Base-by-base conservation (phyloP, 495 filamentous ascomycete species). In the Penicillium paradoxum region DNA sequence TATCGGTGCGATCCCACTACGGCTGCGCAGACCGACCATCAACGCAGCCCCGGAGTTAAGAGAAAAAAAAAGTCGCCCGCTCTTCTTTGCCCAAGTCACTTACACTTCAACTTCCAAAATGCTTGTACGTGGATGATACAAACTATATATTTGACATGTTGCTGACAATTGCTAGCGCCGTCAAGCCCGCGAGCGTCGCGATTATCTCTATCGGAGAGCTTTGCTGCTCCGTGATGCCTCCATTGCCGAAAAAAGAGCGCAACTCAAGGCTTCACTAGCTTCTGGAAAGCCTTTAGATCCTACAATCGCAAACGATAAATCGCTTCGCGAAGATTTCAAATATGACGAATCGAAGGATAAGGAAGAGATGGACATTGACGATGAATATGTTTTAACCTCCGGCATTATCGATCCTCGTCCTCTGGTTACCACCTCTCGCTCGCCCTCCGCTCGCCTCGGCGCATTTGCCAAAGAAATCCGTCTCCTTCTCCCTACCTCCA, bases 401-500 rank as follows among this genome's bases (percentile, higher is more conserved):
- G 91, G 91, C 21, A 80, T 96, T 51, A 80, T 90, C 15, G 90
- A 96, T 54, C 91, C 90, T 32, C 81, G 91, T 45, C 83, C 92
- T 11, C 79, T 96, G n/a, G 88, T 97, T 52, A 96, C 92, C 10
- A 97, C 95, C 4, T 90, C 87, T 41, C 81, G 93, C 44, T 88
- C 90, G 53, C 92, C 92, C 24, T 91, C 87, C 40, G 86, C 88
- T 39, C 82, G 91, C 37, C 79, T 97, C 4, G 80, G 82, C 36
- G 83, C 88, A 10, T 98, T 98, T 63, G 87, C 89, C n/a, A 99
- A 99, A 64, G 93, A 99, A 71, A 87, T 99, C 25, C 80, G 93
- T 29, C 73, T 99, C 10, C 78, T 99, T 8, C 81, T 99, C 9
- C 93, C 93, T 0, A 97, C 93, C 6, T 80, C 84, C 1, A 93